These are phyloP conservation scores for Kwoniella dejecticola DNA, from an alignment of 768 basidiomycete genomes.

Conservation along the genomic window DNA sequence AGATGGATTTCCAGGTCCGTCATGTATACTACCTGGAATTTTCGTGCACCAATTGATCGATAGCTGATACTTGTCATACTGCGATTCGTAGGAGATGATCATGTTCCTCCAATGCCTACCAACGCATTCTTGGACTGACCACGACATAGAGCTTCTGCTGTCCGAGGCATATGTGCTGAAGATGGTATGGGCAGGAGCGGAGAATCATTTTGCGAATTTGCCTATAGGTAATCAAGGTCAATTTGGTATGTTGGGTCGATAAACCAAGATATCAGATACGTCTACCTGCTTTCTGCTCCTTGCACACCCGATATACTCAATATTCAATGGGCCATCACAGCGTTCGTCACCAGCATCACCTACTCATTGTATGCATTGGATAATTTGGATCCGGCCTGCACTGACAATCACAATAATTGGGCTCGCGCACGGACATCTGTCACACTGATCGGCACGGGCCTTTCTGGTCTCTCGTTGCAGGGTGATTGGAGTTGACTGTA, in stretches of 20 bases:
- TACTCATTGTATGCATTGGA: not conserved
- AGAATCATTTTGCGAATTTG: constrained; percentile 53
- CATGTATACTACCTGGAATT: no score
- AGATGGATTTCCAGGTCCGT: constrained; percentile 96
- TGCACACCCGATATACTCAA: not conserved
- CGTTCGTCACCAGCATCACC: no score
- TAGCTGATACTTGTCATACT: not conserved
- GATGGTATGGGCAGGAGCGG: constrained; percentile 56
- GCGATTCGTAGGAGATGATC: constrained; percentile 78
- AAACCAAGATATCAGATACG: not conserved
- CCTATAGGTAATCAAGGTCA: constrained; percentile 29
- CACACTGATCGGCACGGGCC: no score
- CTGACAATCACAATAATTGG: no score
- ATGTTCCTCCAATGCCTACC: constrained; percentile 74
- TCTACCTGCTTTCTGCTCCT: not conserved
- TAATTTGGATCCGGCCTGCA: no score
- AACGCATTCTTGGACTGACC: constrained; percentile 84
- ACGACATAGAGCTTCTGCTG: constrained; percentile 91
- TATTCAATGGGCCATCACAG: no score
- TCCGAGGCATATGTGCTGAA: constrained; percentile 85
- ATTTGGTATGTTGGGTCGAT: constrained; percentile 50
- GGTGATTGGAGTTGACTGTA: constrained; percentile 6
- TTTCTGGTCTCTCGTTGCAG: no score
- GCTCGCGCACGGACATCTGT: constrained; percentile 15
- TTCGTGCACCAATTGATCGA: constrained; percentile 7